Conservation (phyloP, 441 rosid genomes). For the Gossypium gossypioides region DNA sequence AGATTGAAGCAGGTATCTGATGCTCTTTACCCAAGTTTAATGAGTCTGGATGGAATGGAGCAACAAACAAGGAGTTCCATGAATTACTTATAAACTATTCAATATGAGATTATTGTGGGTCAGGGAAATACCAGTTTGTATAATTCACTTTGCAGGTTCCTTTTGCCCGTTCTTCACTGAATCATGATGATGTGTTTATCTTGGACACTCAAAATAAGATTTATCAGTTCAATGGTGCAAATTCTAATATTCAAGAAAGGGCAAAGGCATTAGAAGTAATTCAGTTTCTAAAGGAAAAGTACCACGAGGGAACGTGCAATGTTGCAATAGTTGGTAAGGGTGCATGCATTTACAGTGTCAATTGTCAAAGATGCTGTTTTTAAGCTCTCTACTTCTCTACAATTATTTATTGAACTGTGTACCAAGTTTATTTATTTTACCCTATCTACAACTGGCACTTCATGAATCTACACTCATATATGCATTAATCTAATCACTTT, state of each 20-base stretch:
- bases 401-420: neutral
- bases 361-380: neutral
- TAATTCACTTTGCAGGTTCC: slow-evolving; percentile 55
- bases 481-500: slow-evolving; percentile 12
- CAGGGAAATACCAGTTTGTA: slow-evolving; percentile 13
- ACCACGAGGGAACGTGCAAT: slow-evolving; percentile 76
- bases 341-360: slow-evolving; percentile 12
- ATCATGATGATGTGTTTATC: slow-evolving; percentile 98
- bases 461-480: slow-evolving; percentile 11
- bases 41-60: neutral
- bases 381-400: neutral
- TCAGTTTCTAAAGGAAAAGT: slow-evolving; percentile 88
- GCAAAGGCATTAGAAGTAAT: slow-evolving; percentile 98
- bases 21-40: neutral
- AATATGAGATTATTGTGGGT: slow-evolving; percentile 14
- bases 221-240: slow-evolving; percentile 95
- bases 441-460: neutral
- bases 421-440: neutral
- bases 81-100: slow-evolving; percentile 10
- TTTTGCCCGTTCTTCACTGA: slow-evolving; percentile 81
- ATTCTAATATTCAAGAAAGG: slow-evolving; percentile 95
- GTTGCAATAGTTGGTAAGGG: slow-evolving; percentile 97
- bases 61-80: neutral
- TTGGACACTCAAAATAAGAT: slow-evolving; percentile 73
- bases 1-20: slow-evolving; percentile 86